These are phyloP conservation scores for Calonectria pauciramosa DNA, from an alignment of 2,329 filamentous ascomycete species.

Conservation along the genomic window DNA sequence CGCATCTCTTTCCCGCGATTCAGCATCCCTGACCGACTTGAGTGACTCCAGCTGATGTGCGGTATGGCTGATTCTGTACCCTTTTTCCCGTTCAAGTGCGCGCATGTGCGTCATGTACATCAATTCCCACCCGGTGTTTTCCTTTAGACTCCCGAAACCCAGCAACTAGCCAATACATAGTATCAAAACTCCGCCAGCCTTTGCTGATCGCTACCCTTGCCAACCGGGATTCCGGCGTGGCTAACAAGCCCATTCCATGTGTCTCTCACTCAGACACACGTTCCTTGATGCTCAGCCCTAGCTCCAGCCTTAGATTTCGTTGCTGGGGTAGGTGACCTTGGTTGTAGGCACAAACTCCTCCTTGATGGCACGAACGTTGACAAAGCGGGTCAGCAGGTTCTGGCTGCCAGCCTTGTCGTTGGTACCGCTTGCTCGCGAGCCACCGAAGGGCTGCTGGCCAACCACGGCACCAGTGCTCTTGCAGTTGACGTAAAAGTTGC, in stretches of 20 bases:
- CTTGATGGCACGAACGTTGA: conserved; percentile 77
- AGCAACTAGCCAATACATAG: conserved; percentile 2
- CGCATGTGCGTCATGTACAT: conserved; percentile 19
- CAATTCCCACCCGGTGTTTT: conserved; percentile 23
- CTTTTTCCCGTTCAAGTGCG: conserved; percentile 7
- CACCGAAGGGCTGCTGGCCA: conserved; percentile 80
- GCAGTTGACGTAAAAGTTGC: conserved; percentile 90
- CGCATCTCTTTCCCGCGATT: conserved; percentile 34
- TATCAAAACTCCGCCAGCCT: conserved; percentile 5
- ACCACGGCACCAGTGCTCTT: conserved; percentile 83
- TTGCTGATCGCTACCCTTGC: background rate
- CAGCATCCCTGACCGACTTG: conserved; percentile 31
- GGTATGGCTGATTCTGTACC: conserved; percentile 18
- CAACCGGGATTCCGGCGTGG: background rate
- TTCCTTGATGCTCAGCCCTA: background rate
- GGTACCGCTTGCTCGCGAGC: conserved; percentile 76
- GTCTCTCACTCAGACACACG: background rate
- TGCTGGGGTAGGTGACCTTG: conserved; percentile 78
- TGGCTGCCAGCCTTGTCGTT: conserved; percentile 81
- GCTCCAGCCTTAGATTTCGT: conserved; percentile 65
- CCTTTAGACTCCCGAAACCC: conserved; percentile 23
- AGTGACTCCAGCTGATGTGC: conserved; percentile 19
- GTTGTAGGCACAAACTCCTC: conserved; percentile 79
- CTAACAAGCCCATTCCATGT: background rate
- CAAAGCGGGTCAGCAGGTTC: conserved; percentile 75